Base-by-base conservation (phyloP, 2,329 filamentous ascomycete species). In the Alternaria viburni region DNA sequence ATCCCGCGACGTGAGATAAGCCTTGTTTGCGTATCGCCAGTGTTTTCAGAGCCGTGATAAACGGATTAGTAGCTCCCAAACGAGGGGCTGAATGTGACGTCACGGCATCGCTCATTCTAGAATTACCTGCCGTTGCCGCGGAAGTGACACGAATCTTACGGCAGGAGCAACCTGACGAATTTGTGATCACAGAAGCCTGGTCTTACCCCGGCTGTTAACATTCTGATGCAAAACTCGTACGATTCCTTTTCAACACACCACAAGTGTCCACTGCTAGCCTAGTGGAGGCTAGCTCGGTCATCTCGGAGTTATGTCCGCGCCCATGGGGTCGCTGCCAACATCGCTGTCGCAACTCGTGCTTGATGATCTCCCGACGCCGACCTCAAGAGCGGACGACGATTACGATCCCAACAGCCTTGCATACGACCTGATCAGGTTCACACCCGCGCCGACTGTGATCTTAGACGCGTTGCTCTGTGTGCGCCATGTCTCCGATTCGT, bases 391-490 rank as follows among this genome's bases (percentile, higher is more conserved):
- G n/a, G 59, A 62, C 44, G 64, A 59, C 49, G 57, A 62, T 28
- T 32, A 46, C 56, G 57, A 59, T 60, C 44, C 49, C 61, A 51
- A 28, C 47, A 66, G 54, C 51, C 55, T 67, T 55, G 57, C 59
- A 8, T 55, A 65, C 44, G 71, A 73, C 26, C 52, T 78, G n/a
- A 68, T 78, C 28, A 81, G 77, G 71, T 80, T 65, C 74, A 84
- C 73, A 83, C 85, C 73, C 79, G 62, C 74, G 49, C 72, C 72
- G 30, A 79, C 75, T n/a, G 44, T 78, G 47, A 59, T 77, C 13
- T 57, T 78, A 15, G 70, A 76, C 59, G 60, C 67, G 13, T 82
- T 87, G 62, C 82, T 97, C 56, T 91, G 90, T 69, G 69, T 79
- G 43, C 59, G 66, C 26, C 70, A 83, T 54, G 79, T 82, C 4